A percentile compares a stretch with the other conserved stretches of the same genome.
These are phyloP conservation scores for Quercus suber DNA, from an alignment of 306 rosid genomes.

Conservation along the genomic window DNA sequence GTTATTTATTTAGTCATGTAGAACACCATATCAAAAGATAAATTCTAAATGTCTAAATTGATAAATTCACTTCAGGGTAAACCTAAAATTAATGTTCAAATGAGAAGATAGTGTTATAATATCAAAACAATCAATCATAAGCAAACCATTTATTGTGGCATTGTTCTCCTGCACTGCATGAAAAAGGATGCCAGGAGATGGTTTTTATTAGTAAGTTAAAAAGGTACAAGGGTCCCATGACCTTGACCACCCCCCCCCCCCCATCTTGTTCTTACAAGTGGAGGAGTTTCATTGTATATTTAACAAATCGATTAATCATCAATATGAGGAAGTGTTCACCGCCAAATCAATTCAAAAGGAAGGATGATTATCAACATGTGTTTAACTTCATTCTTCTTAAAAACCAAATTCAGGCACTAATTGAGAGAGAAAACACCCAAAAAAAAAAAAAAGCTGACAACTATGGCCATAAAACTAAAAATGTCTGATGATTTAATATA, in stretches of 20 bases:
- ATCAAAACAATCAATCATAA: background rate
- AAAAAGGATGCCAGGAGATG: background rate
- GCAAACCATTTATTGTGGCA: background rate
- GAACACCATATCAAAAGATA: background rate
- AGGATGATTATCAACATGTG: background rate
- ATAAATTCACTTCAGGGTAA: too few relatives aligned
- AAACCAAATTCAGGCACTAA: background rate
- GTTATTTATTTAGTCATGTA: background rate
- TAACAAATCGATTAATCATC: background rate
- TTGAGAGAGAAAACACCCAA: background rate
- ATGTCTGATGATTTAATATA: background rate
- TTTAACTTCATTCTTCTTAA: background rate
- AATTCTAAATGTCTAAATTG: background rate
- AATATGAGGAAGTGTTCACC: background rate
- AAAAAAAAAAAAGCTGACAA: background rate
- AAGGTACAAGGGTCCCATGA: too few relatives aligned
- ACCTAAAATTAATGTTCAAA: too few relatives aligned
- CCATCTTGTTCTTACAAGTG: too few relatives aligned
- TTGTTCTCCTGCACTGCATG: background rate
- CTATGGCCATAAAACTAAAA: background rate
- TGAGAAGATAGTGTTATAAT: background rate
- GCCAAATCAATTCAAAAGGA: background rate
- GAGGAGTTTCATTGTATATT: too few relatives aligned
- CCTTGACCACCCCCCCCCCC: too few relatives aligned
- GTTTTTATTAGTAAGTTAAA: too few relatives aligned